Conservation (phyloP, 2,329 filamentous ascomycete species). For the Ciborinia camelliae region DNA sequence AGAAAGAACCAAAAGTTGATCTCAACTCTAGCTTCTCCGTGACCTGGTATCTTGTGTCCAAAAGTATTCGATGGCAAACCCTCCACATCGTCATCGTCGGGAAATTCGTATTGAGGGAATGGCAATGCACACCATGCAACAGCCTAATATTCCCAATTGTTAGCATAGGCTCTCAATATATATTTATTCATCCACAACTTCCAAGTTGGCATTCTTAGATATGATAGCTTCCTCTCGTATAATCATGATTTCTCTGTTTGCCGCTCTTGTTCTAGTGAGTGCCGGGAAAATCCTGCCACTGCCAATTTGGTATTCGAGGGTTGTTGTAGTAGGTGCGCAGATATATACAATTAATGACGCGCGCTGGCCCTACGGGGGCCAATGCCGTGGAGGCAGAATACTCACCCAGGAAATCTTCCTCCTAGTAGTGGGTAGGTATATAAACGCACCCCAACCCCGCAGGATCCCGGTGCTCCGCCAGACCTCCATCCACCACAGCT, state of each 20-base stretch:
- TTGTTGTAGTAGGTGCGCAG: background rate
- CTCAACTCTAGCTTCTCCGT: slow-evolving; percentile 60
- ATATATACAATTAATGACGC: background rate
- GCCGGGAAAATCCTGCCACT: background rate
- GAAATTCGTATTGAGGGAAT: slow-evolving; percentile 59
- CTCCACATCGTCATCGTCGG: slow-evolving; percentile 42
- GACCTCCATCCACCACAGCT: no score
- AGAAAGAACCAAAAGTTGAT: slow-evolving; percentile 72
- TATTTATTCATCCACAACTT: background rate
- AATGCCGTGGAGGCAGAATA: background rate
- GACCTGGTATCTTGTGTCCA: slow-evolving; percentile 52
- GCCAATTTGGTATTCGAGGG: background rate
- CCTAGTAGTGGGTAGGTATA: no score
- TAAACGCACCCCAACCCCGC: no score
- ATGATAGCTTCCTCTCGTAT: background rate
- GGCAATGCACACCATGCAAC: slow-evolving; percentile 64
- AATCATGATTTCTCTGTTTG: background rate
- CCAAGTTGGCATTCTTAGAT: background rate
- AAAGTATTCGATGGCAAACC: slow-evolving; percentile 15
- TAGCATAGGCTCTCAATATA: background rate
- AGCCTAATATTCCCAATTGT: slow-evolving; percentile 42
- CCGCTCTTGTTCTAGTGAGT: background rate
- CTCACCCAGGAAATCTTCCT: background rate
- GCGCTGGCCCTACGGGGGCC: background rate
- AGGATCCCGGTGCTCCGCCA: background rate